Conservation (phyloP, 805 yeast species). For the Wickerhamiella sorbophila region DNA sequence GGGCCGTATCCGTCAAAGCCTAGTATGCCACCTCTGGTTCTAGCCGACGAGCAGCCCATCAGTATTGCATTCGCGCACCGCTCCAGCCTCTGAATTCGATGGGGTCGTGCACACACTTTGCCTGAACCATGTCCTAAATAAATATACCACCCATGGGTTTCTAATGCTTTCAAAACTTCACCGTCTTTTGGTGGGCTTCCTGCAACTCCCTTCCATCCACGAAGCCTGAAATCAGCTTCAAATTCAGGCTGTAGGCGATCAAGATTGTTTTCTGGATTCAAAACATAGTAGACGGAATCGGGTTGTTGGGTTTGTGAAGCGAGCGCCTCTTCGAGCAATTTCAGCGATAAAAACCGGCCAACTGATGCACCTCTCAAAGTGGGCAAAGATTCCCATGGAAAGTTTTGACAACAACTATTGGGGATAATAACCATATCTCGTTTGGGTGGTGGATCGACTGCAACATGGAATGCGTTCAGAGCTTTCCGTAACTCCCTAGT, state of each 20-base stretch:
- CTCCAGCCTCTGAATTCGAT: conserved; percentile 35
- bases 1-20: conserved; percentile 63
- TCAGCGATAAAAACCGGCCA: conserved; percentile 30
- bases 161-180: conserved; percentile 33
- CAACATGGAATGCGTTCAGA: conserved; percentile 26
- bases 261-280: conserved; percentile 78
- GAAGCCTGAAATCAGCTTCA: conserved; percentile 28
- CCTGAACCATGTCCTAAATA: conserved; percentile 97
- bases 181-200: conserved; percentile 47
- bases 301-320: neutral
- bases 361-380: conserved; percentile 2
- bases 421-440: conserved; percentile 59
- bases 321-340: conserved; percentile 8
- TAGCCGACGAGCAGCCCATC: conserved; percentile 79
- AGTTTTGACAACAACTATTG: conserved; percentile 44
- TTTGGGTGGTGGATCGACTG: conserved; percentile 5
- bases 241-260: conserved; percentile 48
- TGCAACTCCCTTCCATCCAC: conserved; percentile 39
- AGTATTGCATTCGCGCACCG: conserved; percentile 33
- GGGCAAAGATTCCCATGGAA: conserved; percentile 86
- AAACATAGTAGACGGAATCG: conserved; percentile 34
- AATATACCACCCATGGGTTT: conserved; percentile 38
- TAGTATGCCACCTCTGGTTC: conserved; percentile 26
- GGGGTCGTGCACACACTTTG: conserved; percentile 57
- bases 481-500: conserved; percentile 37